Base-by-base conservation (phyloP, 164 flowering plant genomes). In the Liriodendron chinense region DNA sequence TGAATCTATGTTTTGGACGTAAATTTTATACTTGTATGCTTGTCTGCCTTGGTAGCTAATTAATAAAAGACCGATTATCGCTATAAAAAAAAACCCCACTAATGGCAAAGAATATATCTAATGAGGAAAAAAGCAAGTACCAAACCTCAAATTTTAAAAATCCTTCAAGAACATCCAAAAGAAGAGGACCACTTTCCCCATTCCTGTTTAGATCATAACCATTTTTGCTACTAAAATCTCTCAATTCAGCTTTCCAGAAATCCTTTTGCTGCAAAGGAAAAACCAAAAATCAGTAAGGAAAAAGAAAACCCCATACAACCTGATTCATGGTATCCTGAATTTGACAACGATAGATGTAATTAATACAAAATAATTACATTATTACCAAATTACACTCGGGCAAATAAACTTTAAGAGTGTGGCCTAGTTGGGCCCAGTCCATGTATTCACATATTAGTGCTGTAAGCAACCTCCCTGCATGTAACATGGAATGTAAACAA, bases 321-420 rank as follows among this genome's bases (percentile, higher is more conserved):
- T 34, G 43, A 34, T 34, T 34, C 43, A 4, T 34, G 43, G 43
- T 34, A 34, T 34, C 43, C 43, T 34, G 43, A 34, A 34, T 34
- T 34, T 4, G 43, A 34, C 43, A 34, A 34, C 43, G 5, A 34
- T 34, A 34, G 43, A 34, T 0, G 7, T 34, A 34, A 34, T 14
- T 24, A 57, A 43, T 1, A 3, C 20, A 12, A 21, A 68, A 73
- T 43, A 1, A 69, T 73, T 2, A 49, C 72, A 62, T 75, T 78
- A 81, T 87, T 91, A 96, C 99, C 98, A 94, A 84, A 85, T 94
- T 96, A 71, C 98, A 96, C 79, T 96, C 99, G 6, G 99, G 99
- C 80, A 80, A 85, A 86, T 94, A 96, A 71, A 94, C 99, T 90
- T 96, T 94, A 67, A 90, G 83, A 0, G 97, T 96, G 85, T 96